These are phyloP conservation scores for Agrocybe praecox DNA, from an alignment of 768 basidiomycete genomes.

Conservation along the genomic window DNA sequence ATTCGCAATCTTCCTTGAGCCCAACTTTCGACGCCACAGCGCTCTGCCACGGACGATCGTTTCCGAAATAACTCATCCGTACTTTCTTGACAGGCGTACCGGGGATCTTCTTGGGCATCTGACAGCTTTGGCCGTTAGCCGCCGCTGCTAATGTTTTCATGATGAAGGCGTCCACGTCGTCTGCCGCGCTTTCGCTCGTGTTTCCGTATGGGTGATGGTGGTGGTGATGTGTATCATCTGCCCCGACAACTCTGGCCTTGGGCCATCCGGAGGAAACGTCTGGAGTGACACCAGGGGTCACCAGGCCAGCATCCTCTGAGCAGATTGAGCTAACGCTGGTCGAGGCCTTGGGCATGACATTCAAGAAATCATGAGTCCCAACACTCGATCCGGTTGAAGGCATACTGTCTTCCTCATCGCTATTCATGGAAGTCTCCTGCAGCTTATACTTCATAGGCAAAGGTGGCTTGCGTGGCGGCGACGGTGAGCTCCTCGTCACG, in stretches of 20 bases:
- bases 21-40: constrained; percentile 74
- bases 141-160: constrained; percentile 65
- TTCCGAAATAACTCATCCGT: constrained; percentile 58
- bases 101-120: constrained; percentile 63
- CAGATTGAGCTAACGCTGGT: constrained; percentile 64
- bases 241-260: constrained; percentile 37
- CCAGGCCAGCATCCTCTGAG: constrained; percentile 63
- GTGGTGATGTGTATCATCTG: constrained; percentile 35
- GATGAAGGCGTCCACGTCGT: constrained; percentile 71
- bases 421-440: constrained; percentile 63
- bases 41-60: constrained; percentile 79
- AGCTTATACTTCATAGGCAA: constrained; percentile 71
- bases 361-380: constrained; percentile 25
- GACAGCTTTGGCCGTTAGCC: constrained; percentile 43
- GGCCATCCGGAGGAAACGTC: constrained; percentile 67
- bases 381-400: constrained; percentile 23
- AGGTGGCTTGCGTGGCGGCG: constrained; percentile 46
- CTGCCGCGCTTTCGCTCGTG: constrained; percentile 22
- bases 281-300: constrained; percentile 67
- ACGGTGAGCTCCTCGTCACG: constrained; percentile 59
- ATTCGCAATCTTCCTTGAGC: constrained; percentile 46
- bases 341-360: constrained; percentile 57
- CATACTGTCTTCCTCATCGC: constrained; percentile 59
- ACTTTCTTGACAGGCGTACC: constrained; percentile 83
- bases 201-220: background rate